phyloP scores from a whole-genome alignment of 352 stramenopile species.

The Hyphochytrium catenoides region DNA sequence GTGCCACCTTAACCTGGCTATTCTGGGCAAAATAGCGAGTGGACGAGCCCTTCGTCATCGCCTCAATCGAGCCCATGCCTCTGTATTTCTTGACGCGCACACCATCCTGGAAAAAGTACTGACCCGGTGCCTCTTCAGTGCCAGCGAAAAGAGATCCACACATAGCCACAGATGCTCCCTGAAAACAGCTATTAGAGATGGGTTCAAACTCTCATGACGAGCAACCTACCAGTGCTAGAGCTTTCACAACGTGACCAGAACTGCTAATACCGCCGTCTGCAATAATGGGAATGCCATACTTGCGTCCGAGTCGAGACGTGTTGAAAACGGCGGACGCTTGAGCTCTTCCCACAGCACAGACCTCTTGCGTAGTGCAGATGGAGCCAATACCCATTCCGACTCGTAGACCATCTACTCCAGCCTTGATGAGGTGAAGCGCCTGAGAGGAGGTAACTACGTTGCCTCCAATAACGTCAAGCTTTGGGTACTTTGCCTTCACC shows the following conservation, averaged over 20 bases:
- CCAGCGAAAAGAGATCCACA: conserved; percentile 98
- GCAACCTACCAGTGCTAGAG: conserved; percentile 79
- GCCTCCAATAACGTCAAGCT: conserved; percentile 93
- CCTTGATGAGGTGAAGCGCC: conserved; percentile 94
- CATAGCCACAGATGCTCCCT: conserved; percentile 94
- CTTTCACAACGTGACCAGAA: conserved; percentile 97
- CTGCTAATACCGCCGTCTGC: conserved; percentile 96
- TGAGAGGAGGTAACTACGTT: conserved; percentile 97
- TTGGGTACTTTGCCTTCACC: conserved; percentile 84
- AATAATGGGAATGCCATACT: conserved; percentile 93
- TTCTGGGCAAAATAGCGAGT: conserved; percentile 73
- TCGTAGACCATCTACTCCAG: conserved; percentile 93
- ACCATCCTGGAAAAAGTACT: conserved; percentile 99
- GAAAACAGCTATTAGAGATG: too few relatives aligned
- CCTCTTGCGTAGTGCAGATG: conserved; percentile 99
- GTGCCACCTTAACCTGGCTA: conserved; percentile 90
- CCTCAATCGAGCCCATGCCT: conserved; percentile 98
- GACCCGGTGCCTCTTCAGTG: conserved; percentile 94
- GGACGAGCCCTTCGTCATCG: conserved; percentile 88
- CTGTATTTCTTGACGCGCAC: conserved; percentile 99
- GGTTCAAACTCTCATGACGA: too few relatives aligned
- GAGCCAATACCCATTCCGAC: conserved; percentile 99
- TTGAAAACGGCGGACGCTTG: conserved; percentile 98
- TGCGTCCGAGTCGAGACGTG: conserved; percentile 77
- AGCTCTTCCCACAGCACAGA: conserved; percentile 90